Evolutionary conservation across 257 asterid genomes (phyloP).

Genomic region (Solanum virginianum): DNA sequence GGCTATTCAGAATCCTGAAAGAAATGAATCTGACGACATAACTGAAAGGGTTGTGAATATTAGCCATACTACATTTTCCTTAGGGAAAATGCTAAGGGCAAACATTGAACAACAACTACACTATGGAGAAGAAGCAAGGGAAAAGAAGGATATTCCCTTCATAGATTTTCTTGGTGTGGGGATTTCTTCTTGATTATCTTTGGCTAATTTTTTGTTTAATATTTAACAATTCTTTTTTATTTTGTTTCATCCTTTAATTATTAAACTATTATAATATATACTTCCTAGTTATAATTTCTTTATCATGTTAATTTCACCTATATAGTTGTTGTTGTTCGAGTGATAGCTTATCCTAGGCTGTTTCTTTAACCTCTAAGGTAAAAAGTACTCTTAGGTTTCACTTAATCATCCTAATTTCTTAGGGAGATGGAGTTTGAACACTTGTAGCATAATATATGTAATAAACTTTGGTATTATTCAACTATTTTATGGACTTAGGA

Average conservation of each 20-base stretch:
- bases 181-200: slow-evolving; percentile 34
- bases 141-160: slow-evolving; percentile 53
- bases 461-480: neutral
- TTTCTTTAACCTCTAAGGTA: neutral
- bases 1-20: slow-evolving; percentile 4
- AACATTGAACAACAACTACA: slow-evolving; percentile 6
- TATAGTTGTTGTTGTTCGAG: neutral
- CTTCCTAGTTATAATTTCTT: neutral
- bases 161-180: slow-evolving; percentile 98
- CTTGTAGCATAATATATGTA: neutral
- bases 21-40: neutral
- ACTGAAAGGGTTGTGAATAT: neutral
- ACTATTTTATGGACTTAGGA: neutral
- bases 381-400: neutral
- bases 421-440: neutral
- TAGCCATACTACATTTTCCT: neutral
- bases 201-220: neutral
- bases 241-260: neutral
- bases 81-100: slow-evolving; percentile 8
- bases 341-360: neutral
- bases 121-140: slow-evolving; percentile 21
- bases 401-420: neutral
- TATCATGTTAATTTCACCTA: neutral
- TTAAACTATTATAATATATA: too few species aligned
- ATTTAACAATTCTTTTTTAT: neutral